phyloP scores from a whole-genome alignment of 257 asterid species.

The Coffea eugenioides region DNA sequence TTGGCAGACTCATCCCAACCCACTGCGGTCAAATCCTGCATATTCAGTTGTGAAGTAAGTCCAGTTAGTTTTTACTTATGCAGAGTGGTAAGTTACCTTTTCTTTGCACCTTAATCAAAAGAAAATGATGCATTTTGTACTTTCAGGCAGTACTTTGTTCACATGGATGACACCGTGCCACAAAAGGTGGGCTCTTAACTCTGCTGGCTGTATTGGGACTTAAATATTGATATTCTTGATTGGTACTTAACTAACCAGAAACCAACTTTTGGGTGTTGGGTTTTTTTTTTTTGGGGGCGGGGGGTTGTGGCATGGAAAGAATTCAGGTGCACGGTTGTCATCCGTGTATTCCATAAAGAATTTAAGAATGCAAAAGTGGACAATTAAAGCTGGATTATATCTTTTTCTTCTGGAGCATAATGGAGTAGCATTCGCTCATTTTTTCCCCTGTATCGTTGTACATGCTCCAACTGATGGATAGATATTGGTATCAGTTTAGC shows the following conservation, averaged over 20 bases:
- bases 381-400: neutral
- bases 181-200: conserved; percentile 37
- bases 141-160: conserved; percentile 55
- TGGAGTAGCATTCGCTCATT: neutral
- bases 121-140: conserved; percentile 3
- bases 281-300: neutral
- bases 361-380: neutral
- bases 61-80: conserved; percentile 7
- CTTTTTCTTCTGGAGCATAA: neutral
- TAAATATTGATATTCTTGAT: neutral
- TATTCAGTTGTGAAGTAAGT: conserved; percentile 60
- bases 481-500: neutral
- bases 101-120: conserved; percentile 2
- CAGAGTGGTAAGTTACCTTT: neutral
- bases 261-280: neutral
- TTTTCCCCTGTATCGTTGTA: neutral
- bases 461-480: neutral
- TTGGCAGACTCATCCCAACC: conserved; percentile 45
- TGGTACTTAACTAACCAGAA: neutral
- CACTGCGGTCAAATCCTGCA: conserved; percentile 46
- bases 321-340: neutral
- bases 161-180: conserved; percentile 54
- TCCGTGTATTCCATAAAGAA: neutral
- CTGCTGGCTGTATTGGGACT: neutral
- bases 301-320: neutral